phyloP scores from a whole-genome alignment of 2,329 filamentous ascomycete species.

The Nemania bipapillata region DNA sequence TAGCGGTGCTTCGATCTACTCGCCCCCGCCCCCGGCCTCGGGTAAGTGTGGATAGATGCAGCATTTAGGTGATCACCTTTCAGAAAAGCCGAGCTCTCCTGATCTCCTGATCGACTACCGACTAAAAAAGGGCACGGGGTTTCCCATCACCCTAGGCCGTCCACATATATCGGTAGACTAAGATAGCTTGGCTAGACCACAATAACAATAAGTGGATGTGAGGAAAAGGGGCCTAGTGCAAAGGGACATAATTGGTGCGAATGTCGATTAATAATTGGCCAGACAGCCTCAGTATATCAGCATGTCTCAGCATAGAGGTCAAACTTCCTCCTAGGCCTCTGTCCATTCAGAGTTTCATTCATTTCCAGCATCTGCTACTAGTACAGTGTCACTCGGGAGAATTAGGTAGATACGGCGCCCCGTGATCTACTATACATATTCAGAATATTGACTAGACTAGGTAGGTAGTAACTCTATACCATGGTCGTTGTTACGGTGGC shows the following conservation, averaged over 20 bases:
- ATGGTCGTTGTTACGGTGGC: neutral
- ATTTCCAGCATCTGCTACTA: no score
- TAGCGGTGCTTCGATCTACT: slow-evolving; percentile 1
- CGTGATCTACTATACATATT: no score
- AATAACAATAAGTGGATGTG: slow-evolving; percentile 9
- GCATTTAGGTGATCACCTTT: no score
- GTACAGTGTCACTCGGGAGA: no score
- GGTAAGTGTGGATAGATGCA: neutral
- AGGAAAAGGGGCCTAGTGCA: neutral
- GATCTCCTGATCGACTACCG: no score
- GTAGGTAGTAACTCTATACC: neutral
- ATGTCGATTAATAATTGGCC: neutral
- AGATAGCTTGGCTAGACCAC: neutral
- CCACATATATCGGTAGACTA: slow-evolving; percentile 12
- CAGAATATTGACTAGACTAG: no score
- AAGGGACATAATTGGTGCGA: neutral
- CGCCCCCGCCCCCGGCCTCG: slow-evolving; percentile 7
- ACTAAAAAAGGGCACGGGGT: neutral
- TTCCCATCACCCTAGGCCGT: neutral
- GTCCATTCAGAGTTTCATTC: neutral
- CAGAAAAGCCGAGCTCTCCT: no score
- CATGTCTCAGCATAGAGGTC: neutral
- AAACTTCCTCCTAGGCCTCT: neutral
- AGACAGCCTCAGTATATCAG: neutral
- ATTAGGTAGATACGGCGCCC: no score